Conservation (phyloP, 164 flowering plant species). For the Hamamelis virginiana region DNA sequence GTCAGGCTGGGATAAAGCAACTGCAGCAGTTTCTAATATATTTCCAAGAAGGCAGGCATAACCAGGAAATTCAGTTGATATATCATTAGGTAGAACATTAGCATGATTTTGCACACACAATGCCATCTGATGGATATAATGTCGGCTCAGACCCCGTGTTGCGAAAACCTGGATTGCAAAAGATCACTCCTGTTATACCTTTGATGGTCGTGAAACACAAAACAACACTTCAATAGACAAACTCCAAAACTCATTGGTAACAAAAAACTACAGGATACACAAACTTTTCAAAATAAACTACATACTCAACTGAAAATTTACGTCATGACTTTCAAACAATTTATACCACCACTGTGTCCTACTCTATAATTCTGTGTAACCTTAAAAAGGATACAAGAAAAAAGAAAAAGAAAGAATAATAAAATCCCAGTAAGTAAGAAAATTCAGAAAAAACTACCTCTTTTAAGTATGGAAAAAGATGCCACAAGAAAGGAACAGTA, state of each 20-base stretch:
- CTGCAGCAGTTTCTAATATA: constrained; percentile 64
- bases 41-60: constrained; percentile 95
- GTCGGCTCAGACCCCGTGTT: constrained; percentile 38
- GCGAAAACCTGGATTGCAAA: constrained; percentile 54
- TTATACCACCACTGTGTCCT: neutral
- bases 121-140: constrained; percentile 78
- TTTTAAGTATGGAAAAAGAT: constrained; percentile 62
- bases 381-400: neutral
- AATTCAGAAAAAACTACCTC: constrained; percentile 44
- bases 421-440: neutral
- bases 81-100: constrained; percentile 62
- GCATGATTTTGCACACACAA: constrained; percentile 45
- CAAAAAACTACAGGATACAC: neutral
- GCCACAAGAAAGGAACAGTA: constrained; percentile 85
- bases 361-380: neutral
- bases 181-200: constrained; percentile 3
- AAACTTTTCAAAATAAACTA: neutral
- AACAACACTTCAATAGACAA: neutral
- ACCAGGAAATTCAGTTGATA: constrained; percentile 65
- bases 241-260: neutral
- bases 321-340: neutral
- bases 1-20: constrained; percentile 58
- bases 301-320: neutral
- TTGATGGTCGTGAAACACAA: neutral
- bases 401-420: neutral